Base-by-base conservation (phyloP, 176 grass and related monocot genomes). In the Oryza meyeriana region DNA sequence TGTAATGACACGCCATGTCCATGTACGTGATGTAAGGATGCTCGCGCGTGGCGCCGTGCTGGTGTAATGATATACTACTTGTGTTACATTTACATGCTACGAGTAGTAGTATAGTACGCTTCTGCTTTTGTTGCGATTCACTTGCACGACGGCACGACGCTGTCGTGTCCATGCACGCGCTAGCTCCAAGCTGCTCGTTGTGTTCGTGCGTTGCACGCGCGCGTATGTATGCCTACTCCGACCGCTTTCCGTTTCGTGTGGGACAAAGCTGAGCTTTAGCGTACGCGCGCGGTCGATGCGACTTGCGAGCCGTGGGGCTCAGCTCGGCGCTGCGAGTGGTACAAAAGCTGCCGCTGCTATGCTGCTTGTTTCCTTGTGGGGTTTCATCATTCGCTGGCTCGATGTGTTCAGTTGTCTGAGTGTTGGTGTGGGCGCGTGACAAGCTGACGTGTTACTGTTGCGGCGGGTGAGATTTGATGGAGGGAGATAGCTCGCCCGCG, bases 121-220 rank as follows among this genome's bases (percentile, higher is more conserved):
- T 35, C 35, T 7, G 75, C 48, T 70, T 89, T 75, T 69, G 81
- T 63, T 84, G 76, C 70, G 25, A 81, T 76, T 85, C 71, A 42
- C 52, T 69, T 71, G 71, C 77, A 16, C 64, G 55, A 59, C 8
- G 20, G 50, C 50, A 8, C n/a, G 50, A 55, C 55, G 61, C 64
- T 25, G 71, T 76, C 71, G 14, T 67, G 68, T 66, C 81, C 38
- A 42, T 10, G 32, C 38, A 28, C 68, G 16, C 27, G 48, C 17
- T 16, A 47, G 44, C 44, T 14, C 13, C 13, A 16, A 16, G 2
- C 44, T 16, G 20, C 50, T 35, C 4, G 35, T 4, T 26, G 45
- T 13, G 9, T 38, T 45, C 25, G 39, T 63, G 29, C 8, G 62
- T 10, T 45, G 13, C 47, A n/a, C 55, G 22, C 4, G 9, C 34